Evolutionary conservation across 345 rosid genomes (phyloP).

Genomic region (Boechera stricta): DNA sequence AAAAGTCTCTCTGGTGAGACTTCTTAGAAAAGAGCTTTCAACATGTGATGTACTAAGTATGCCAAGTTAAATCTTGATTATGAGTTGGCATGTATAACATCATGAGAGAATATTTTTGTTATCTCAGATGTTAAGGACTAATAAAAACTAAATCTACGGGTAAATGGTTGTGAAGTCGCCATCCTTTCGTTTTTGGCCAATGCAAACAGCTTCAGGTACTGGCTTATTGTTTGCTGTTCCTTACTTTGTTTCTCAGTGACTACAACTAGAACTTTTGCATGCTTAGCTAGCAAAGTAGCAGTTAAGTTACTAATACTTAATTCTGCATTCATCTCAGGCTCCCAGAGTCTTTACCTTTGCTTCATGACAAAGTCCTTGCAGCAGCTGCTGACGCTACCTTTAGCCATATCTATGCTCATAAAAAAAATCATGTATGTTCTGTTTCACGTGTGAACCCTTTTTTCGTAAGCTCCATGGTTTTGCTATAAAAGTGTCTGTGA

Average conservation of each 20-base stretch:
- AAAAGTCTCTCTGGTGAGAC: slow-evolving; percentile 54
- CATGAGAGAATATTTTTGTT: not conserved
- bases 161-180: slow-evolving; percentile 77
- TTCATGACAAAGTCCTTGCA: slow-evolving; percentile 78
- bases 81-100: slow-evolving; percentile 17
- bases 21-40: slow-evolving; percentile 18
- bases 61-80: slow-evolving; percentile 26
- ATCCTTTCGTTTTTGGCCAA: slow-evolving; percentile 61
- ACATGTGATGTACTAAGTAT: not conserved
- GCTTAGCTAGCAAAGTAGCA: slow-evolving; percentile 31
- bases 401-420: slow-evolving; percentile 53
- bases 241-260: slow-evolving; percentile 21
- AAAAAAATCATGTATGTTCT: slow-evolving; percentile 58
- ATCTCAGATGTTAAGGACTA: slow-evolving; percentile 20
- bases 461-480: slow-evolving; percentile 21
- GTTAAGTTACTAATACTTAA: slow-evolving; percentile 30
- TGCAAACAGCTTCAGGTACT: slow-evolving; percentile 70
- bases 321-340: slow-evolving; percentile 56
- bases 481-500: slow-evolving; percentile 35
- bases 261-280: slow-evolving; percentile 9
- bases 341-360: slow-evolving; percentile 72
- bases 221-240: slow-evolving; percentile 37
- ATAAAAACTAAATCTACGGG: slow-evolving; percentile 49
- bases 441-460: slow-evolving; percentile 19
- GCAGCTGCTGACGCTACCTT: slow-evolving; percentile 70